Evolutionary conservation across 1,284 basidiomycete species (phyloP).

Genomic region (Bondarzewia mesenterica): DNA sequence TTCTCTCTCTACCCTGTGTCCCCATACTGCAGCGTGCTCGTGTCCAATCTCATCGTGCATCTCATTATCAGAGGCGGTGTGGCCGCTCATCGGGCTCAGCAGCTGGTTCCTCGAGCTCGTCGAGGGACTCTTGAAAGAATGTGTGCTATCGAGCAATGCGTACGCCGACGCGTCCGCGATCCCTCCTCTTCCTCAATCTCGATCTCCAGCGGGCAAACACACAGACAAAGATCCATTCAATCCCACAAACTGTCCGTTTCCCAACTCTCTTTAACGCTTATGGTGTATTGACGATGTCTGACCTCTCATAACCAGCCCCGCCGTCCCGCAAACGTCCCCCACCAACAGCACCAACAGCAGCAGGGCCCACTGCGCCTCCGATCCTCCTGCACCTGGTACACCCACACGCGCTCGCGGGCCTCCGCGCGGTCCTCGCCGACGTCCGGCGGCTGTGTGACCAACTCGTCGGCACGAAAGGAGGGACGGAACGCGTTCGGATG

Average conservation of each 20-base stretch:
- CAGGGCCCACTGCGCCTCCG: conserved; percentile 20
- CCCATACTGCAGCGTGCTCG: too few relatives aligned
- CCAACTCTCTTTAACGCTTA: too few relatives aligned
- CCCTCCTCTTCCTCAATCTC: background rate
- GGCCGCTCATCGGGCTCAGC: conserved; percentile 57
- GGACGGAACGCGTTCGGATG: conserved; percentile 51
- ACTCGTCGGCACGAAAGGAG: conserved; percentile 41
- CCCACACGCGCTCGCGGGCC: conserved; percentile 45
- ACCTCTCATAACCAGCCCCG: background rate
- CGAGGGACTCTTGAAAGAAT: conserved; percentile 58
- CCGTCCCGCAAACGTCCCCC: conserved; percentile 3
- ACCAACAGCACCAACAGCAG: conserved; percentile 1
- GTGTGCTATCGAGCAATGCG: conserved; percentile 34
- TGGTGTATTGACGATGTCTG: too few relatives aligned
- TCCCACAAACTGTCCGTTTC: too few relatives aligned
- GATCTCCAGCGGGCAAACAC: too few relatives aligned
- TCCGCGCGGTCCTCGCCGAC: conserved; percentile 41
- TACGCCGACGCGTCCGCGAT: background rate
- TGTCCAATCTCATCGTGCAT: background rate
- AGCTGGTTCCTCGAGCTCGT: conserved; percentile 52
- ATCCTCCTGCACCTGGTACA: conserved; percentile 52
- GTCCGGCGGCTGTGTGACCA: conserved; percentile 49
- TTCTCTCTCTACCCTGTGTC: background rate
- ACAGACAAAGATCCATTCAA: background rate
- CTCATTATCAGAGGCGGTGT: conserved; percentile 44